Base-by-base conservation (phyloP, 73 alveolate species). In the Paramecium tetraurelia region DNA sequence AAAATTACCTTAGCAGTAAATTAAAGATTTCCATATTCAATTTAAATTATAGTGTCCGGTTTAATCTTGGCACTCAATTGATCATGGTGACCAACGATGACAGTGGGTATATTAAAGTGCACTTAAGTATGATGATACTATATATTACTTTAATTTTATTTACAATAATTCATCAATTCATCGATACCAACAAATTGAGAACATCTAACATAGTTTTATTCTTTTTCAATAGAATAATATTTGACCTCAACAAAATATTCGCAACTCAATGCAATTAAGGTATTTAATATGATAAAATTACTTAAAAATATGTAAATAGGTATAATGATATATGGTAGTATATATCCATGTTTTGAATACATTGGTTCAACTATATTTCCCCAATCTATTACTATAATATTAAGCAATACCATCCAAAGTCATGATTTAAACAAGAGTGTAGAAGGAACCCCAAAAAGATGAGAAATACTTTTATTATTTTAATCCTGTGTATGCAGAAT, bases 231-330 rank as follows among this genome's bases (percentile, higher is more conserved):
- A 16, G 48, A 18, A 48, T 31, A 33, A 48, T 24, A 80, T 80
- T 80, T 43, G 18, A 80, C 57, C 46, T 80, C 90, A 4, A 80
- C 90, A 80, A 80, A 80, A 46, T 80, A 80, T 46, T 80, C 90
- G 22, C 90, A 80, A 80, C 90, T 80, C 18, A 80, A 44, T 22
- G 90, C 90, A 80, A 80, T 80, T 22, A 80, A 46, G 9, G 90
- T 80, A 48, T 80, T 80, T n/a, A 80, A 63, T 1, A 80, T 48
- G 29, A 80, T 80, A 46, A 80, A 80, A 44, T 80, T 80, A 46
- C 90, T 80, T 21, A 80, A 4, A 41, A 80, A 20, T 44, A 80
- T 80, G 14, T 80, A 80, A 7, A 21, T 38, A 2, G 90, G 70
- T 0, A 80, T 46, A 7, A 80, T 41, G 2, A 80, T 43, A 46